These are phyloP conservation scores for Globisporangium viniferum DNA, from an alignment of 352 stramenopile species.

Conservation along the genomic window DNA sequence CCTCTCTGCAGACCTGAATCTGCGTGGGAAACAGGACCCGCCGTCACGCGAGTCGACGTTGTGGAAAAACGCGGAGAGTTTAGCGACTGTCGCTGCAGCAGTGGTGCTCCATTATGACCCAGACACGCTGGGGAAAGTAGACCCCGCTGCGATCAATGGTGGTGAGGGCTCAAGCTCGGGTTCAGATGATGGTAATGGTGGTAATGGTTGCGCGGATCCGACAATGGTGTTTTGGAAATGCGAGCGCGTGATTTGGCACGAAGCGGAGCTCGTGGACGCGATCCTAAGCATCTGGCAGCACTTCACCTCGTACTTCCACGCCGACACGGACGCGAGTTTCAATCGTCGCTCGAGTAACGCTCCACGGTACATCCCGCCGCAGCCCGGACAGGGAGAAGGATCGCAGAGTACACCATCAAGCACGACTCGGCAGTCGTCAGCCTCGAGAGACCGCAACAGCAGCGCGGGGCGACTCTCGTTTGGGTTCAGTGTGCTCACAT, in stretches of 20 bases:
- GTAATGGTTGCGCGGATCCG: constrained; percentile 4
- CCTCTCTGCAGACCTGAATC: constrained; percentile 63
- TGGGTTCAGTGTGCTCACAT: constrained; percentile 44
- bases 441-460: constrained; percentile 16
- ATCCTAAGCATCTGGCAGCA: constrained; percentile 81
- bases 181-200: constrained; percentile 2
- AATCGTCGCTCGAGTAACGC: constrained; percentile 56
- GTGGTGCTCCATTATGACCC: constrained; percentile 85
- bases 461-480: constrained; percentile 18
- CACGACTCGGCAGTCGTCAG: constrained; percentile 14
- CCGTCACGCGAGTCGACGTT: constrained; percentile 70
- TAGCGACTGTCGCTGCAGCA: constrained; percentile 63
- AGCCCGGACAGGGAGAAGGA: constrained; percentile 27
- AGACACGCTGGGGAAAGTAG: constrained; percentile 58
- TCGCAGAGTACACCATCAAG: constrained; percentile 44
- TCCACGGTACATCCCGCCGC: constrained; percentile 15
- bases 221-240: constrained; percentile 74
- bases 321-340: constrained; percentile 73
- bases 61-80: constrained; percentile 77
- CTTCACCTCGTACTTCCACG: constrained; percentile 69
- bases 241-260: constrained; percentile 67
- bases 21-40: constrained; percentile 55
- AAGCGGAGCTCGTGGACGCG: constrained; percentile 72
- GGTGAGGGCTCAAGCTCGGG: constrained; percentile 3
- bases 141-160: constrained; percentile 29